Conservation (phyloP, 805 yeast genomes). For the Dipodascopsis tothii region DNA sequence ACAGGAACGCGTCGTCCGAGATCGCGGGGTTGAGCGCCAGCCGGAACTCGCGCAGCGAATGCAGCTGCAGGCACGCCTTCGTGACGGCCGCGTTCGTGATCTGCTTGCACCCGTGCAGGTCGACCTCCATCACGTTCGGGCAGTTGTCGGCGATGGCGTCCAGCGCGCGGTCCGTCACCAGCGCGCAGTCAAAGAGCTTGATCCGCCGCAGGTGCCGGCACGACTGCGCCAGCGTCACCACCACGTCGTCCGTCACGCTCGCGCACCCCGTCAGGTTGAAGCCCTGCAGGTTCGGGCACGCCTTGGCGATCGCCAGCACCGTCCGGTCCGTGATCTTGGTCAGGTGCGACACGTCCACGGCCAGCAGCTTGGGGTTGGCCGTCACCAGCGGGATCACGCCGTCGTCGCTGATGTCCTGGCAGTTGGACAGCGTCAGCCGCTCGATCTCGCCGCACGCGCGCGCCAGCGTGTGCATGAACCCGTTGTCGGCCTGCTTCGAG, state of each 20-base stretch:
- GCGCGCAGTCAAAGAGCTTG: slow-evolving; percentile 64
- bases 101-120: slow-evolving; percentile 71
- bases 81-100: slow-evolving; percentile 60
- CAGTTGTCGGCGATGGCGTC: slow-evolving; percentile 59
- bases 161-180: slow-evolving; percentile 58
- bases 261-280: slow-evolving; percentile 81
- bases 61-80: slow-evolving; percentile 50
- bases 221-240: slow-evolving; percentile 47
- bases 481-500: slow-evolving; percentile 59
- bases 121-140: slow-evolving; percentile 78
- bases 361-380: slow-evolving; percentile 65
- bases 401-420: slow-evolving; percentile 52
- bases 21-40: slow-evolving; percentile 57
- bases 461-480: slow-evolving; percentile 49
- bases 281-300: slow-evolving; percentile 78
- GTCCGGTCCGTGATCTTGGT: slow-evolving; percentile 62
- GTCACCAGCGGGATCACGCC: slow-evolving; percentile 57
- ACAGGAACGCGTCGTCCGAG: slow-evolving; percentile 55
- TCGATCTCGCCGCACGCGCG: slow-evolving; percentile 67
- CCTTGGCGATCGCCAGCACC: slow-evolving; percentile 55
- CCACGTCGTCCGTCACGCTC: slow-evolving; percentile 57
- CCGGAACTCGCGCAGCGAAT: slow-evolving; percentile 77
- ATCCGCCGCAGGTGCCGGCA: slow-evolving; percentile 77
- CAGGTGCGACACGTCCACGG: slow-evolving; percentile 81
- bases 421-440: slow-evolving; percentile 76